A percentile compares a stretch with the other conserved stretches of the same genome.
Evolutionary conservation across 2,329 filamentous ascomycete species (phyloP).

Genomic region (Colletotrichum agaves): DNA sequence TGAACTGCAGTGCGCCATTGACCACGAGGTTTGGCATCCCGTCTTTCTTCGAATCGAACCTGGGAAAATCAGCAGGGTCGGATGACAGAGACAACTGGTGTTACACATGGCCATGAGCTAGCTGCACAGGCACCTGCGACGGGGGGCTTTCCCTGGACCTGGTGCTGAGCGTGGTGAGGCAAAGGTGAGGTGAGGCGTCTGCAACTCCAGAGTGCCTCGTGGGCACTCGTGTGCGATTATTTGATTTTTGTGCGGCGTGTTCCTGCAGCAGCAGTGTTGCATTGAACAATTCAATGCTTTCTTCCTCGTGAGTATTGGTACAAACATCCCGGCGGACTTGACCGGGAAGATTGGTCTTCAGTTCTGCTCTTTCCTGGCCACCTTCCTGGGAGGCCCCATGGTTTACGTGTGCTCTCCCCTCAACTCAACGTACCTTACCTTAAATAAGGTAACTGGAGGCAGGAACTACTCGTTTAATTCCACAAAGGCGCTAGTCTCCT

Average conservation of each 20-base stretch:
- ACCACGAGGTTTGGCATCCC: no score
- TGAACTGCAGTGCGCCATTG: background rate
- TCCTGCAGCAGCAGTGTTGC: no score
- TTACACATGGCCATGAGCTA: background rate
- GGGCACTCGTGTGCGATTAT: no score
- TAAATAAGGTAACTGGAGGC: conserved; percentile 28
- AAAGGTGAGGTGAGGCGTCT: no score
- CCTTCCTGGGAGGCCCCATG: conserved; percentile 1
- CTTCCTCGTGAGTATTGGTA: no score
- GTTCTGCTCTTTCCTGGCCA: no score
- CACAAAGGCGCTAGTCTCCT: conserved; percentile 1
- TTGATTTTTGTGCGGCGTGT: background rate
- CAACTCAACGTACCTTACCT: no score
- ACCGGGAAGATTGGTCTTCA: no score
- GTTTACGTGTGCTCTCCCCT: conserved; percentile 14
- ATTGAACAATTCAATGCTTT: no score
- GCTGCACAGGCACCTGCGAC: background rate
- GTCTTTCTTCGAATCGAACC: background rate
- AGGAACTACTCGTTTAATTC: conserved; percentile 23
- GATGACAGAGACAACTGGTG: conserved; percentile 9
- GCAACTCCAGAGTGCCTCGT: no score
- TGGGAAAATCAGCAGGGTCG: conserved; percentile 2
- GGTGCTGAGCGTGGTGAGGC: background rate
- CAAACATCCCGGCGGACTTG: no score
- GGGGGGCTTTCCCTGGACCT: background rate